phyloP scores from a whole-genome alignment of 2,329 filamentous ascomycete genomes.

The Aspergillus sergii region DNA sequence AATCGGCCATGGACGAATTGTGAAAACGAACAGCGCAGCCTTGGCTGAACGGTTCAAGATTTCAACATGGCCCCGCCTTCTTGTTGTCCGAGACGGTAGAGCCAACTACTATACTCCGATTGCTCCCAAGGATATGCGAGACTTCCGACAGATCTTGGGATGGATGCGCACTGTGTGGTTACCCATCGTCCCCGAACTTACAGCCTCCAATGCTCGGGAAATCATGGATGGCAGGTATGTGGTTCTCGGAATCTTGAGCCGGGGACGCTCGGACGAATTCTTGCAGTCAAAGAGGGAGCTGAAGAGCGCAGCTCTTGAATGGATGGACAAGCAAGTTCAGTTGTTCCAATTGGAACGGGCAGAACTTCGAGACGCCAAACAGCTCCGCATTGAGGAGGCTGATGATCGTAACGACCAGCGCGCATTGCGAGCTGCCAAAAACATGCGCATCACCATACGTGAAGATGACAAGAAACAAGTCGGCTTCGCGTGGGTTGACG shows the following conservation, averaged over 20 bases:
- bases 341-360: conserved; percentile 91
- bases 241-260: conserved; percentile 85
- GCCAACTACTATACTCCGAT: conserved; percentile 88
- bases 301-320: conserved; percentile 93
- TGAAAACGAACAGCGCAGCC: conserved; percentile 80
- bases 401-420: conserved; percentile 90
- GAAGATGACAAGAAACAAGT: conserved; percentile 85
- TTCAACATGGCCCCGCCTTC: conserved; percentile 89
- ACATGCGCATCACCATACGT: conserved; percentile 88
- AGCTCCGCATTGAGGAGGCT: conserved; percentile 92
- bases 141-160: conserved; percentile 74
- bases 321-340: conserved; percentile 95
- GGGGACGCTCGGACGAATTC: conserved; percentile 79
- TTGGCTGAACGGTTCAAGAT: conserved; percentile 88
- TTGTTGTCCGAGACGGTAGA: conserved; percentile 86
- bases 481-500: conserved; percentile 95
- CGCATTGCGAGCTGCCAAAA: conserved; percentile 83
- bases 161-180: conserved; percentile 99
- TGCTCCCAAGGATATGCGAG: conserved; percentile 88
- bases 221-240: conserved; percentile 95
- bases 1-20: conserved; percentile 87
- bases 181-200: conserved; percentile 91
- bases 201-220: conserved; percentile 85
- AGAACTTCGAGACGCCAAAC: conserved; percentile 91
- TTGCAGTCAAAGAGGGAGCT: conserved; percentile 79